Evolutionary conservation across 768 basidiomycete species (phyloP).

Genomic region (Mycena galopus): DNA sequence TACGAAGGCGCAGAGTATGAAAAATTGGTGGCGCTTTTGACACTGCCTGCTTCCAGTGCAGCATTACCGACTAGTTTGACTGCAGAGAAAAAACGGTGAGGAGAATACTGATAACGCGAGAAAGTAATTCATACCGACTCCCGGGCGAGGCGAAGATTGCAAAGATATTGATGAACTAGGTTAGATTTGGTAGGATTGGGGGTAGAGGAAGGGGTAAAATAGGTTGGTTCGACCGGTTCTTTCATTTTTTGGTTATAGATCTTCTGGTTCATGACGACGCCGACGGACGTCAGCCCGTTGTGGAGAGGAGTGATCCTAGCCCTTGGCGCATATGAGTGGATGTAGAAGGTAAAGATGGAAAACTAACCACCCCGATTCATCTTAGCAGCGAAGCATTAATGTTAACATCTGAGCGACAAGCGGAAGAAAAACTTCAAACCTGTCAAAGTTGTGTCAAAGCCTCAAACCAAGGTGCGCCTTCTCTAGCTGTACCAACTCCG

Average conservation of each 20-base stretch:
- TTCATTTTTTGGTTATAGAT: slow-evolving; percentile 55
- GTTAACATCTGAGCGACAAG: neutral
- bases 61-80: slow-evolving; percentile 42
- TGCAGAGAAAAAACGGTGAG: no score
- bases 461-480: slow-evolving; percentile 66
- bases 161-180: slow-evolving; percentile 43
- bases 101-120: no score
- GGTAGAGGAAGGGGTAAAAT: slow-evolving; percentile 45
- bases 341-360: neutral
- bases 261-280: slow-evolving; percentile 72
- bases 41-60: slow-evolving; percentile 53
- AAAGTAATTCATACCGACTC: slow-evolving; percentile 3
- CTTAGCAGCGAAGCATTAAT: slow-evolving; percentile 45
- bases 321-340: slow-evolving; percentile 38
- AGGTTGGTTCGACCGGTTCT: slow-evolving; percentile 38
- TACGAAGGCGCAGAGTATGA: slow-evolving; percentile 74
- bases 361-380: slow-evolving; percentile 68
- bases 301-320: slow-evolving; percentile 81
- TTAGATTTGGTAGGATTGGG: slow-evolving; percentile 40
- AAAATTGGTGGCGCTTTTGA: slow-evolving; percentile 71
- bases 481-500: slow-evolving; percentile 52
- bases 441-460: slow-evolving; percentile 52
- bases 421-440: slow-evolving; percentile 33
- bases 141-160: slow-evolving; percentile 44
- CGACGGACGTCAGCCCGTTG: slow-evolving; percentile 71